These are phyloP conservation scores for Hypoxylon fragiforme DNA, from an alignment of 495 filamentous ascomycete genomes.

Conservation along the genomic window DNA sequence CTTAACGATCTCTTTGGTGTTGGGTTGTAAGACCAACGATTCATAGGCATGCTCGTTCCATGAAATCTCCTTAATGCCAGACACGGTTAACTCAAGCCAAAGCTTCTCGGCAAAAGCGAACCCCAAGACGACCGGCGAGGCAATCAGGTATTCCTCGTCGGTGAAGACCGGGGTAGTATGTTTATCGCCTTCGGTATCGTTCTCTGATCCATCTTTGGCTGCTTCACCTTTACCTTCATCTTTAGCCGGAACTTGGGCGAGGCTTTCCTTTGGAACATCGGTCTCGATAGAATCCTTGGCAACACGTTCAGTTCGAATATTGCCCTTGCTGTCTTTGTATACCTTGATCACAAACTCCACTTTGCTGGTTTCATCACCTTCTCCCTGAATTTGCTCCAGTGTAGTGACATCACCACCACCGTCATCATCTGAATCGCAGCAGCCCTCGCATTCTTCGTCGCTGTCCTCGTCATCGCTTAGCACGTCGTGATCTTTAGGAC, in stretches of 20 bases:
- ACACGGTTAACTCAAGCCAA: conserved; percentile 89
- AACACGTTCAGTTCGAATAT: conserved; percentile 54
- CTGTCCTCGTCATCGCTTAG: conserved; percentile 62
- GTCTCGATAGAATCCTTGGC: conserved; percentile 62
- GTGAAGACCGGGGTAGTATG: conserved; percentile 61
- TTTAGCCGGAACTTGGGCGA: conserved; percentile 63
- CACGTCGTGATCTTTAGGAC: conserved; percentile 73
- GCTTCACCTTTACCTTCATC: conserved; percentile 46
- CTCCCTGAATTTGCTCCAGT: conserved; percentile 33
- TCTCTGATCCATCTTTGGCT: conserved; percentile 32
- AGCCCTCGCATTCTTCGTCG: conserved; percentile 56
- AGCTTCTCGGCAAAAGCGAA: conserved; percentile 89
- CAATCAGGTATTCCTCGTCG: conserved; percentile 84
- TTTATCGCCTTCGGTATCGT: conserved; percentile 36
- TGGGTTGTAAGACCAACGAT: conserved; percentile 71
- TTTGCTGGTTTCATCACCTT: conserved; percentile 57
- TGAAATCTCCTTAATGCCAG: conserved; percentile 76
- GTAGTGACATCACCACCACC: conserved; percentile 39
- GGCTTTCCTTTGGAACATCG: conserved; percentile 63
- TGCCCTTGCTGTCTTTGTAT: conserved; percentile 64
- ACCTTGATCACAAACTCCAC: conserved; percentile 65
- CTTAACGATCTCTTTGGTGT: conserved; percentile 79
- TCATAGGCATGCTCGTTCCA: conserved; percentile 85
- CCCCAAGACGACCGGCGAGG: conserved; percentile 92
- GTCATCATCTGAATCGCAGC: conserved; percentile 46